Percentiles rank a stretch among this genome's conserved stretches.
Conservation (phyloP, 768 basidiomycete species). For the Daedaleopsis sinensis region DNA sequence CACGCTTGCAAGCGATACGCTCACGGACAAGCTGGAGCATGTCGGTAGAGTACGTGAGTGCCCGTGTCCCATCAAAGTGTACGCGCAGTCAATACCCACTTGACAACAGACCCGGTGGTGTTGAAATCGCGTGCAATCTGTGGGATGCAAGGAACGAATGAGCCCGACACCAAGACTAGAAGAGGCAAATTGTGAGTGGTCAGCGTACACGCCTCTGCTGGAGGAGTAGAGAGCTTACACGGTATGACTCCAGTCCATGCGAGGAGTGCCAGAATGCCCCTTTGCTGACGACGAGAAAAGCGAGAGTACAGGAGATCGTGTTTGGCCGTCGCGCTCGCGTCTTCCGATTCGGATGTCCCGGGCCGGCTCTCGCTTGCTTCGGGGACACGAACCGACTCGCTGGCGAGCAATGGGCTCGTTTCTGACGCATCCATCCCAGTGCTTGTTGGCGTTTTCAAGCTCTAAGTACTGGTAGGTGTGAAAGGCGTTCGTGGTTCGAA, state of each 20-base stretch:
- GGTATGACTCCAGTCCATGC: slow-evolving; percentile 66
- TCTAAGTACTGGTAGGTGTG: no score
- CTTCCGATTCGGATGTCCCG: no score
- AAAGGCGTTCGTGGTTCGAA: no score
- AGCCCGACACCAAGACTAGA: slow-evolving; percentile 67
- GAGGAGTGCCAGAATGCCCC: slow-evolving; percentile 56
- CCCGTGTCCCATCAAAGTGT: no score
- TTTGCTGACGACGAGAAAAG: slow-evolving; percentile 56
- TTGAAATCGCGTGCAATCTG: slow-evolving; percentile 68
- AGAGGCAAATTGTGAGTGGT: not conserved
- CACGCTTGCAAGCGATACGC: slow-evolving; percentile 49
- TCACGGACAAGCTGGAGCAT: slow-evolving; percentile 47
- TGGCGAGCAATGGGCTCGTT: no score
- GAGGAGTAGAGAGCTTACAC: slow-evolving; percentile 41
- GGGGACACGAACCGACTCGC: no score
- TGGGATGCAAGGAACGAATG: slow-evolving; percentile 76
- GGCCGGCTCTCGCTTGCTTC: no score
- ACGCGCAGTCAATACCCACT: slow-evolving; percentile 35
- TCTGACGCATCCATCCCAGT: no score
- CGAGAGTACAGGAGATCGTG: slow-evolving; percentile 52
- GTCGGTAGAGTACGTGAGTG: not conserved
- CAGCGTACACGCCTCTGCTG: not conserved
- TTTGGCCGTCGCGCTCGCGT: not conserved
- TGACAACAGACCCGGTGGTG: slow-evolving; percentile 58
- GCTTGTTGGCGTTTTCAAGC: no score